Conservation (phyloP, 148 eudicot species). For the Vaccinium darrowii region DNA sequence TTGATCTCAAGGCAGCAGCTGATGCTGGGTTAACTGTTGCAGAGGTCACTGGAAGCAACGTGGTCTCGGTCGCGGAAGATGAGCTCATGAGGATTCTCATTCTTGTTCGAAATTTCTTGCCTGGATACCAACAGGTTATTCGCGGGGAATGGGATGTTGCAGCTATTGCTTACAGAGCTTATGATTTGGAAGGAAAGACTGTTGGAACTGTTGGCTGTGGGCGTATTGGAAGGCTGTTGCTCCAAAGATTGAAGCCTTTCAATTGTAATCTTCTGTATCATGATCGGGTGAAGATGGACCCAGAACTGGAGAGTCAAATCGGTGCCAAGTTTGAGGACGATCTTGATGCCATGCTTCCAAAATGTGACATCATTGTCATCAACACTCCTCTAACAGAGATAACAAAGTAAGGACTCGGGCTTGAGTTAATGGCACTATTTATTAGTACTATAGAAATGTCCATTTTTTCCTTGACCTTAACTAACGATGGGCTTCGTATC, state of each 20-base stretch:
- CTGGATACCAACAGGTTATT: slow-evolving; percentile 80
- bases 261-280: slow-evolving; percentile 89
- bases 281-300: slow-evolving; percentile 80
- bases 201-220: slow-evolving; percentile 97
- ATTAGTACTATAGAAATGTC: not conserved
- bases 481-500: not conserved
- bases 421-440: not conserved
- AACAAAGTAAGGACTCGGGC: slow-evolving; percentile 53
- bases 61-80: slow-evolving; percentile 94
- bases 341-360: slow-evolving; percentile 86
- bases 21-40: slow-evolving; percentile 88
- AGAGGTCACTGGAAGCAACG: slow-evolving; percentile 95
- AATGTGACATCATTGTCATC: slow-evolving; percentile 90
- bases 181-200: slow-evolving; percentile 96
- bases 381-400: slow-evolving; percentile 92
- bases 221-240: slow-evolving; percentile 79
- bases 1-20: slow-evolving; percentile 91
- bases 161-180: slow-evolving; percentile 78
- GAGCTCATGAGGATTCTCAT: slow-evolving; percentile 95
- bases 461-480: not conserved
- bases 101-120: slow-evolving; percentile 81
- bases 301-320: slow-evolving; percentile 69
- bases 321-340: slow-evolving; percentile 92
- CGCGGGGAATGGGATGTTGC: slow-evolving; percentile 95
- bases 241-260: slow-evolving; percentile 89